These are phyloP conservation scores for grape (Vitis vinifera) DNA, from an alignment of 164 flowering plant genomes.

Conservation along the genomic window ASM3070453v1 NC_081813.1:3518501-3519000, in stretches of 20 bases:
- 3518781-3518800: conserved; percentile 1
- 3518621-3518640: not conserved
- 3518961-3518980: conserved; percentile 4
- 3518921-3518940: conserved; percentile 7
- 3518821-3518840: not conserved
- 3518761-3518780: conserved; percentile 16
- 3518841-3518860: conserved; percentile 8
- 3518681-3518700: not conserved
- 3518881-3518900: conserved; percentile 11
- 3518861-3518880: not conserved
- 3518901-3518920: conserved; percentile 19
- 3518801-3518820: conserved; percentile 10
- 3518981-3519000: not conserved
- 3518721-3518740: conserved; percentile 16
- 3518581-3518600: not conserved
- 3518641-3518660: not conserved
- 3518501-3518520: conserved; percentile 18
- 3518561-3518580: not conserved
- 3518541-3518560: not conserved
- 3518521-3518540: conserved; percentile 21
- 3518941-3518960: not conserved
- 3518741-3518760: not conserved
- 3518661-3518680: conserved; percentile 10
- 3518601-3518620: conserved; percentile 3
- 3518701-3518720: conserved; percentile 1